Conservation (phyloP, 345 rosid species). For the Salix dunnii region DNA sequence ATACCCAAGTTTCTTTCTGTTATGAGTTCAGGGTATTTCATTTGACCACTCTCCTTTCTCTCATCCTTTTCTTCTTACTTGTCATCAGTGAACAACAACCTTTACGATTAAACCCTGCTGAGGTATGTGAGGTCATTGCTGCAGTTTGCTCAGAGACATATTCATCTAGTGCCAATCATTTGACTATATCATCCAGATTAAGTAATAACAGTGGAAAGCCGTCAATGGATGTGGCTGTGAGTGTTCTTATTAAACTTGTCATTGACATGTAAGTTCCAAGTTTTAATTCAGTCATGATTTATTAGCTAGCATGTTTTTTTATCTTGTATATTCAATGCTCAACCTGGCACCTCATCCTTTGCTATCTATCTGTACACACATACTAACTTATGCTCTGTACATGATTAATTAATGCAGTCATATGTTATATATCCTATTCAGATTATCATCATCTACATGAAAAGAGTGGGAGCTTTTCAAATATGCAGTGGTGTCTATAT, state of each 20-base stretch:
- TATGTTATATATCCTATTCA: background rate
- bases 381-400: slow-evolving; percentile 6
- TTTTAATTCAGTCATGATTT: background rate
- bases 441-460: background rate
- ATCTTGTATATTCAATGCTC: background rate
- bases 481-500: background rate
- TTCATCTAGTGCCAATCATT: slow-evolving; percentile 49
- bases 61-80: slow-evolving; percentile 19
- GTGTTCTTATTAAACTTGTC: slow-evolving; percentile 94
- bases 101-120: slow-evolving; percentile 72
- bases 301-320: background rate
- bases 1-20: background rate
- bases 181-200: slow-evolving; percentile 75
- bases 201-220: slow-evolving; percentile 79
- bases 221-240: slow-evolving; percentile 91
- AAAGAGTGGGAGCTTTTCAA: background rate
- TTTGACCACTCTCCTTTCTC: slow-evolving; percentile 12
- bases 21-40: slow-evolving; percentile 8
- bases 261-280: slow-evolving; percentile 75
- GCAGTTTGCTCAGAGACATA: slow-evolving; percentile 90
- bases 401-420: slow-evolving; percentile 6
- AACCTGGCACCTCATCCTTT: background rate
- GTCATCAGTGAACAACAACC: slow-evolving; percentile 94
- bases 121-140: slow-evolving; percentile 91
- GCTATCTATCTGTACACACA: background rate